Evolutionary conservation across 495 filamentous ascomycete genomes (phyloP), one percentile per base, ranked within the genome.

Genomic region (Penicillium parvum): DNA sequence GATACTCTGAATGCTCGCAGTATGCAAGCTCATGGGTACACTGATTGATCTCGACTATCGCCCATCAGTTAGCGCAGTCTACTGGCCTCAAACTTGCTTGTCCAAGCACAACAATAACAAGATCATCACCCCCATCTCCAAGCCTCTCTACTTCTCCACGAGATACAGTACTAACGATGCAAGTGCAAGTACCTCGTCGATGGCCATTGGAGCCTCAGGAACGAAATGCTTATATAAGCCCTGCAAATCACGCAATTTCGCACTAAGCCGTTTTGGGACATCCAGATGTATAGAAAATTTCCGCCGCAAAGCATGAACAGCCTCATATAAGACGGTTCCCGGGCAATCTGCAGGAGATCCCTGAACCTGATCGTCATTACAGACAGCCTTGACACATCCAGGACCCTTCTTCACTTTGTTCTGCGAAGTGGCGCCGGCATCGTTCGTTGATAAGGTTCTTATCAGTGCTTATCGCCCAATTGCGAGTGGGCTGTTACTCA

Each of bases 381-480:
- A 5, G 23, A 27, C 32, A 18, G 18, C 16, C 19, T 38, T 25
- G 2, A 47, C n/a, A 34, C 43, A 12, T 28, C 26, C 28, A 14
- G 21, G 28, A 14, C 23, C 14, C 32, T 19, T 44, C 23, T 10
- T 26, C 40, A 22, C 12, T 23, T 14, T 36, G 11, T 37, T 37
- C 25, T 36, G 23, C 20, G 23, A 10, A 4, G 41, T 30, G 32
- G 41, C 33, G 32, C 28, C 23, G n/a, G 18, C 30, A 12, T 33
- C 22, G 17, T 20, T 32, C 19, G 11, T 7, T 11, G 28, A 32
- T 9, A 28, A 32, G 23, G 32, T 29, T 40, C 53, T 57, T 61
- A 61, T 61, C 57, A 43, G 46, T 15, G 15, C 30, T 54, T 57
- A 60, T 60, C 53, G 44, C 50, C n/a, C 53, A 50, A 60, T 54